Conservation (phyloP, 176 grass and related monocot genomes). For the Oryza meyeriana region DNA sequence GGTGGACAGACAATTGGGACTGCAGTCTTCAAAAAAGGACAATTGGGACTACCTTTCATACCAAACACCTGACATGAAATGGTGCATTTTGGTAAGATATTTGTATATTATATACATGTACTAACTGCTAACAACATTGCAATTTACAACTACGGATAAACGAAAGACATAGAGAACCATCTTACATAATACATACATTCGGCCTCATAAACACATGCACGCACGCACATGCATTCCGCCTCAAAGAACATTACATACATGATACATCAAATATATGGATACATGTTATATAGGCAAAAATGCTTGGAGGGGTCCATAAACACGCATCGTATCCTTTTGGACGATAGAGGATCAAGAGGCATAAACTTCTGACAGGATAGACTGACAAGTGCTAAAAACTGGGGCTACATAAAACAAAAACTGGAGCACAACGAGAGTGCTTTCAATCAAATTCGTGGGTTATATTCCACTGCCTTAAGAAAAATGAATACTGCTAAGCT, state of each 20-base stretch:
- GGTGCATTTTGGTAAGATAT: background rate
- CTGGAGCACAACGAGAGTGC: background rate
- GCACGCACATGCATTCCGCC: no score
- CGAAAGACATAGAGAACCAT: background rate
- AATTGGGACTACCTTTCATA: no score
- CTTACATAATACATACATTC: background rate
- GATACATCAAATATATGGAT: no score
- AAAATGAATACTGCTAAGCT: slow-evolving; percentile 11
- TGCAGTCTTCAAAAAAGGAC: no score
- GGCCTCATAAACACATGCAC: background rate
- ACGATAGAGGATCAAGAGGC: background rate
- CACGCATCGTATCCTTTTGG: background rate
- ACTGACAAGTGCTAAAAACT: background rate
- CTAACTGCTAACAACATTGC: background rate
- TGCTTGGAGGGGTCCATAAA: background rate
- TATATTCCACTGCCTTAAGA: slow-evolving; percentile 24
- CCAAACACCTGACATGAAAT: no score
- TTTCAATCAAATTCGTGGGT: background rate
- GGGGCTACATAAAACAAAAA: slow-evolving; percentile 25
- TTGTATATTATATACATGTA: background rate
- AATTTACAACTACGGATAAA: background rate
- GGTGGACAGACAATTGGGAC: no score
- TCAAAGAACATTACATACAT: background rate
- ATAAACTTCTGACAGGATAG: background rate
- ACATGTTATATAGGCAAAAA: background rate